Base-by-base conservation (phyloP, 2,329 filamentous ascomycete genomes). In the Aspergillus jensenii region DNA sequence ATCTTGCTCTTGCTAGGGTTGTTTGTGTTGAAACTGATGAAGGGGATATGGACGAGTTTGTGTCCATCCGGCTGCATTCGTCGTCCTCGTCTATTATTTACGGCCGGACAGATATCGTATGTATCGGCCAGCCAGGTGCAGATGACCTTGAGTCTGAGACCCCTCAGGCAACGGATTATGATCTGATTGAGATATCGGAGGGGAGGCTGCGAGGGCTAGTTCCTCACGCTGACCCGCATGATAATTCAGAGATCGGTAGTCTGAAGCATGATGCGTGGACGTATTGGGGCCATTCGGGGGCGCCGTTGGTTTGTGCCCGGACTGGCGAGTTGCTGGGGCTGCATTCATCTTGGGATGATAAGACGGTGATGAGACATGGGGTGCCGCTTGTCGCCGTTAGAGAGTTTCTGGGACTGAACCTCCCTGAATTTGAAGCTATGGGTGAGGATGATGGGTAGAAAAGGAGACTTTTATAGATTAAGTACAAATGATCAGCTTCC, bases 231-330 rank as follows among this genome's bases (percentile, higher is more conserved):
- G 76, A 84, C 64, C 66, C 72, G 2, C 77, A 83, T 53, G 79
- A 84, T 59, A 83, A 83, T 60, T 74, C 73, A 2, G 78, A 81
- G 23, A 84, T 84, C 53, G 82, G 81, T 1, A 76, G 76, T 0
- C 61, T 84, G 62, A 80, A 76, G 74, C 82, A 84, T 65, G 77
- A 80, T 63, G 81, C 79, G 56, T 84, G 82, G 82, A 84, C 81
- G 2, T 84, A 84, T 65, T 84, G 82, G 82, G 82, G 82, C 1
- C 81, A 84, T 65, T 82, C 78, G 21, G 81, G 81, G 3, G 82
- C 81, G 5, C 80, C 79, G 1, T 65, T 84, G 15, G 60, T 83
- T n/a, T 66, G 75, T 15, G 53, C 59, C 31, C 65, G 59, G n/a
- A 71, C 69, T 12, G 79, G 78, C 0, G 63, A 25, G 9, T 63